Evolutionary conservation across 2,329 filamentous ascomycete species (phyloP).

Genomic region (Phaeosphaeria sp.): DNA sequence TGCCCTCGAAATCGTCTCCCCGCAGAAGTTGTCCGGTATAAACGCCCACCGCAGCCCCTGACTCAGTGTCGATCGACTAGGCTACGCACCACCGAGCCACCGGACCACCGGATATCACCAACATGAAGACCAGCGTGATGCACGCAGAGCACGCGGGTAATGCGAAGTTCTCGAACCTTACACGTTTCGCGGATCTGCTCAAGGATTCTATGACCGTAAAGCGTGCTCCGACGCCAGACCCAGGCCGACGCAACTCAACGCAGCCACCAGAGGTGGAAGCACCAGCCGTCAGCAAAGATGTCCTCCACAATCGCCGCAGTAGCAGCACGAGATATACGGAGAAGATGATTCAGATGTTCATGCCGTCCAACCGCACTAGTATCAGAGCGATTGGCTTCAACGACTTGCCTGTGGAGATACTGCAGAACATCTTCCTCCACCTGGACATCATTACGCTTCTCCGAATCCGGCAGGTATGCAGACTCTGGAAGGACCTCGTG

Average conservation of each 20-base stretch:
- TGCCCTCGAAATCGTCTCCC: background rate
- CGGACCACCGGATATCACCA: background rate
- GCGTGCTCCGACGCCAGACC: conserved; percentile 12
- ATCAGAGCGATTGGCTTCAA: conserved; percentile 2
- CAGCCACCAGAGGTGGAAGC: conserved; percentile 1
- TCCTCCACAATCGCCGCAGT: conserved; percentile 15
- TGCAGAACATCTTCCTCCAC: conserved; percentile 15
- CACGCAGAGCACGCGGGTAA: background rate
- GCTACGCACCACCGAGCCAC: background rate
- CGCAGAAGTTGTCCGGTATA: background rate
- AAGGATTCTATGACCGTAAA: conserved; percentile 19
- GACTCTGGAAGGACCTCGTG: conserved; percentile 12
- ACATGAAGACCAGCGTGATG: conserved; percentile 1
- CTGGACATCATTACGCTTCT: conserved; percentile 20
- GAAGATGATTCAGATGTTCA: conserved; percentile 20
- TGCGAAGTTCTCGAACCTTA: conserved; percentile 13
- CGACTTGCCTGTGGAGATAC: conserved; percentile 18
- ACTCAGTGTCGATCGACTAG: background rate
- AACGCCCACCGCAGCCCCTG: background rate
- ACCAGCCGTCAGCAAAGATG: background rate
- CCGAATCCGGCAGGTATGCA: conserved; percentile 16
- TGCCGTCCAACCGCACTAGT: background rate
- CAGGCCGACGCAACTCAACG: conserved; percentile 5
- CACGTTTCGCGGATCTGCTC: conserved; percentile 20
- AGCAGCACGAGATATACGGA: conserved; percentile 25